These are phyloP conservation scores for Groenewaldozyma salmanticensis DNA, from an alignment of 805 yeast genomes.

Conservation along the genomic window DNA sequence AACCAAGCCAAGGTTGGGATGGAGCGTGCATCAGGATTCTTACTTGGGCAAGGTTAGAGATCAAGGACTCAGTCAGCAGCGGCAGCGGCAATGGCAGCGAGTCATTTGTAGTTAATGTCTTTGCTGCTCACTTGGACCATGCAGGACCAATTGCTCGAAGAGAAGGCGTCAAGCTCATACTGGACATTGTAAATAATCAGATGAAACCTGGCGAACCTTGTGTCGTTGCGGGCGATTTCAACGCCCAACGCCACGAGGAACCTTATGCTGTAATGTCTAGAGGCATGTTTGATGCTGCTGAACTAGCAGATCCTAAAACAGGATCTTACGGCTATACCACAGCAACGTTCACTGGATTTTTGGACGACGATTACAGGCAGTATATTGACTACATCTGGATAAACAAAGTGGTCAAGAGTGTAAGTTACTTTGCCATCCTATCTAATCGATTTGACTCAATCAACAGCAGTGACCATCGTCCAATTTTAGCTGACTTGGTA, in stretches of 20 bases:
- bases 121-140: constrained; percentile 46
- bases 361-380: constrained; percentile 15
- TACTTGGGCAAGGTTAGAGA: constrained; percentile 21
- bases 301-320: constrained; percentile 26
- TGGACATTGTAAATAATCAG: constrained; percentile 21
- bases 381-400: constrained; percentile 40
- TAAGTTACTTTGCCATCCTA: constrained; percentile 12
- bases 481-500: constrained; percentile 9
- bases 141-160: constrained; percentile 37
- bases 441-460: constrained; percentile 8
- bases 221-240: constrained; percentile 49
- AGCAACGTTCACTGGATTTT: constrained; percentile 43
- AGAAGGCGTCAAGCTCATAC: constrained; percentile 37
- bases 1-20: constrained; percentile 45
- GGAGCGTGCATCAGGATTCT: constrained; percentile 33
- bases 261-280: constrained; percentile 33
- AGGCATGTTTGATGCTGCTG: constrained; percentile 27
- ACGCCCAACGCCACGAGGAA: constrained; percentile 37
- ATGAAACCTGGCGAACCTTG: constrained; percentile 27
- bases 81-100: too few relatives aligned
- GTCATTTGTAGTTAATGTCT: constrained; percentile 20
- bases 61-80: too few relatives aligned
- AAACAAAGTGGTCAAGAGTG: constrained; percentile 16
- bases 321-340: constrained; percentile 33
- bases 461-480: constrained; percentile 14